Percentiles rank a stretch among this genome's conserved stretches.
Conservation (phyloP, 176 grass and related monocot genomes). For the Eremochloa ophiuroides region DNA sequence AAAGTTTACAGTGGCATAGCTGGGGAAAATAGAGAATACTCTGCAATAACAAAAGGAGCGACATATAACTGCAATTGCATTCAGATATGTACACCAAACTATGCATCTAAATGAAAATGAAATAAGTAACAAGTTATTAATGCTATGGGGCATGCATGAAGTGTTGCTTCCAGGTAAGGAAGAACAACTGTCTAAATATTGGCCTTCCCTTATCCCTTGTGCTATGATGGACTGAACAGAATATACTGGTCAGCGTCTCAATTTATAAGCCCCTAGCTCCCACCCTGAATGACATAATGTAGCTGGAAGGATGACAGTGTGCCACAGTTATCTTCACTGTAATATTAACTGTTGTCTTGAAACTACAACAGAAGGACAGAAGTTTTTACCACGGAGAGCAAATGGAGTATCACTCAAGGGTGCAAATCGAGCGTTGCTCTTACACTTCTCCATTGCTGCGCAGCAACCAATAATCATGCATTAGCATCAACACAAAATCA, state of each 20-base stretch:
- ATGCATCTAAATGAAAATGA: background rate
- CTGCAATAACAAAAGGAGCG: background rate
- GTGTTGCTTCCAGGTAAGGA: background rate
- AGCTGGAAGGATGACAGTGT: background rate
- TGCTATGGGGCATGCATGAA: background rate
- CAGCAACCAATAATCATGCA: background rate
- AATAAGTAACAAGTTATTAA: background rate
- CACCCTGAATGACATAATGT: background rate
- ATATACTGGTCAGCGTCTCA: background rate
- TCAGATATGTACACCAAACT: background rate
- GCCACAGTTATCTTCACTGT: background rate
- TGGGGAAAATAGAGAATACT: background rate
- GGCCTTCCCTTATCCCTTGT: background rate
- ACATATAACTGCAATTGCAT: background rate
- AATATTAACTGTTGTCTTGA: background rate
- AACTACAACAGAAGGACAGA: background rate
- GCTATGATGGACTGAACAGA: background rate
- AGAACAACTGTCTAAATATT: background rate
- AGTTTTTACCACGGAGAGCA: conserved; percentile 34
- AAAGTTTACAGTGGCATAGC: background rate
- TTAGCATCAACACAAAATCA: conserved; percentile 9
- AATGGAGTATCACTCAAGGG: conserved; percentile 7
- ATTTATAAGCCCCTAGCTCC: background rate
- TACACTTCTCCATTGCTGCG: conserved; percentile 41
- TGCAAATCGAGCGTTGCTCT: conserved; percentile 8